Percentiles rank a stretch among this genome's conserved stretches.
phyloP scores from a whole-genome alignment of 2,329 filamentous ascomycete genomes.

The Stagonosporopsis chrysanthemi region DNA sequence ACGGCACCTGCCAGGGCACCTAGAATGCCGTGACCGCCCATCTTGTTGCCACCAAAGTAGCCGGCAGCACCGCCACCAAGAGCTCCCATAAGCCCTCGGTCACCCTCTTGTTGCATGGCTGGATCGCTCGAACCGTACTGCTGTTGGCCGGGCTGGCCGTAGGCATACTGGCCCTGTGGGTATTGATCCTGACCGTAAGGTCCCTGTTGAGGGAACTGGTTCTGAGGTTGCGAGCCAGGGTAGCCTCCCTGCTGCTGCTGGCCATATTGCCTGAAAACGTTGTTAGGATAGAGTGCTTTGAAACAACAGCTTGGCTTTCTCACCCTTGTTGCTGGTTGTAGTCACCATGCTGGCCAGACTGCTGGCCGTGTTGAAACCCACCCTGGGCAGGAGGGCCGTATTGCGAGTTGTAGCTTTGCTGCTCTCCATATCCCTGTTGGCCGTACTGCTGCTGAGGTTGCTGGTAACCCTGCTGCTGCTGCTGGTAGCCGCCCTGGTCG shows the following conservation, averaged over 20 bases:
- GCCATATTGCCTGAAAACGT: slow-evolving; percentile 28
- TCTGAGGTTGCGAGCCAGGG: slow-evolving; percentile 40
- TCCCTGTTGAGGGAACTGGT: slow-evolving; percentile 54
- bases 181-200: slow-evolving; percentile 49
- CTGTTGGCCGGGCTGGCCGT: slow-evolving; percentile 49
- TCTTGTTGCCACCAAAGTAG: slow-evolving; percentile 63
- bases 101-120: slow-evolving; percentile 58
- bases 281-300: slow-evolving; percentile 27
- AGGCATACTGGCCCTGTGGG: slow-evolving; percentile 42
- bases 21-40: slow-evolving; percentile 63
- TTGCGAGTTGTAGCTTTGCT: slow-evolving; percentile 40
- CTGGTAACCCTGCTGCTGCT: slow-evolving; percentile 41
- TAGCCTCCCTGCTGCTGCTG: slow-evolving; percentile 42
- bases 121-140: slow-evolving; percentile 55
- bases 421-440: slow-evolving; percentile 45
- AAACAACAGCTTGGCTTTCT: slow-evolving; percentile 20
- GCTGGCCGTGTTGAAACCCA: slow-evolving; percentile 58
- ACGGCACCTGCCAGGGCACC: slow-evolving; percentile 66
- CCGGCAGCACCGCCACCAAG: slow-evolving; percentile 65
- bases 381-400: slow-evolving; percentile 58
- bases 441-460: slow-evolving; percentile 43
- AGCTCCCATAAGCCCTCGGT: slow-evolving; percentile 65
- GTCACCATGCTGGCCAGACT: slow-evolving; percentile 40
- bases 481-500: slow-evolving; percentile 42
- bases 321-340: slow-evolving; percentile 48